Conservation (phyloP, 2,329 filamentous ascomycete genomes). For the Macrophomina phaseolina region DNA sequence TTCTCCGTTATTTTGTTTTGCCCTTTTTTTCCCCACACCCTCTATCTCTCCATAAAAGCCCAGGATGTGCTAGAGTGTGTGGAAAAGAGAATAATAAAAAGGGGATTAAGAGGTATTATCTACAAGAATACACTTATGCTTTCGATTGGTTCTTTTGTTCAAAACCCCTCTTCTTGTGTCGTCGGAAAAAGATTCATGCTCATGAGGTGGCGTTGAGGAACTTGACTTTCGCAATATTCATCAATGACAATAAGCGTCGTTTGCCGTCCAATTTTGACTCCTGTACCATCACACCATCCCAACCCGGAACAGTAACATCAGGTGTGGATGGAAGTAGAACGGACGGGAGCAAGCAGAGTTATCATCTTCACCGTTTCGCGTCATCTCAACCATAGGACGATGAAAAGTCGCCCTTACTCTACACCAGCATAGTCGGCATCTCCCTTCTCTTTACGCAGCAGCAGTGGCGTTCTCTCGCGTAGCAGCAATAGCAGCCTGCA, state of each 20-base stretch:
- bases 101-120: constrained; percentile 12
- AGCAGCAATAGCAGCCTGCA: constrained; percentile 48
- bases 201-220: background rate
- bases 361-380: background rate
- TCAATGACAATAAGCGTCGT: background rate
- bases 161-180: background rate
- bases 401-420: background rate
- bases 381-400: background rate
- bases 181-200: background rate
- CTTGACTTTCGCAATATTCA: background rate
- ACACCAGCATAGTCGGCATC: background rate
- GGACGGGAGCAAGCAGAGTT: background rate
- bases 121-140: constrained; percentile 21
- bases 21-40: background rate
- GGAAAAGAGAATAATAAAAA: background rate
- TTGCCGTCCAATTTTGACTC: background rate
- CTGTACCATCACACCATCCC: background rate
- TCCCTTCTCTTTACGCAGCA: background rate
- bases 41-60: background rate
- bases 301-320: background rate
- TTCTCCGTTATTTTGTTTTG: background rate
- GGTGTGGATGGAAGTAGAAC: background rate
- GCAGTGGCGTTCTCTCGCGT: constrained; percentile 32
- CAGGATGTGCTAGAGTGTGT: background rate
- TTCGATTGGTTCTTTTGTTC: background rate